Base-by-base conservation (phyloP, 2,329 filamentous ascomycete genomes). In the Cladosporium austrohemisphaericum region DNA sequence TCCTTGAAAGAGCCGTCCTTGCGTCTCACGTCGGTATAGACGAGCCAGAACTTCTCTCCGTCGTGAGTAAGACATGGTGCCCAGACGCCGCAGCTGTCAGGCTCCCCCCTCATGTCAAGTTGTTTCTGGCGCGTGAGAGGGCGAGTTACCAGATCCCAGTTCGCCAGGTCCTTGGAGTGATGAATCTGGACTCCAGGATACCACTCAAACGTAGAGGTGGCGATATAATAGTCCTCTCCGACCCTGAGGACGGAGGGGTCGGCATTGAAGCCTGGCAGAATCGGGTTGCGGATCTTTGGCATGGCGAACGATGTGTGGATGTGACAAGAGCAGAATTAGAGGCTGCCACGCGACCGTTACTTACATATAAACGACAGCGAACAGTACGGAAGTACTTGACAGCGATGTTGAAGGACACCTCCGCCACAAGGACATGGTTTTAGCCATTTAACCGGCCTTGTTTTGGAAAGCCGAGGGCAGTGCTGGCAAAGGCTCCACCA, bases 1-100 rank as follows among this genome's bases (percentile, higher is more conserved):
- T 83, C 80, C 61, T 81, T 83, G 72, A 82, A 83, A 2, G 76
- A 78, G 10, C 81, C 81, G 56, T 84, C 81, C 61, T 84, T 84
- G 55, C 81, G 78, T 67, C 83, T 84, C 13, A 84, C 80, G 57
- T 84, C 79, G 1, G 80, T 83, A 62, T 81, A 84, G 2, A 84
- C 80, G 4, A 84, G 74, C 73, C 76, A 84, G 65, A 83, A 84
- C 47, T 68, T 74, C 2, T 75, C 69, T 37, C 78, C 79, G 54
- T 83, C 80, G 55, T 84, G 78, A 0, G 75, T 78, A 16, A 85
- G 70, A 57, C 81, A 84, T 0, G 81, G 81, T 13, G 73, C 73
- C 72, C 72, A 76, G 41, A 69, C 69, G 1, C 76, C 77, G 28
- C 47, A 50, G 18, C 71, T 75, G 14, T 75, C 75, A 3, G 76